A percentile compares a stretch with the other conserved stretches of the same genome.
Evolutionary conservation across 371 early-diverging fungal genomes (phyloP).

Genomic region (Batkoa obscura): DNA sequence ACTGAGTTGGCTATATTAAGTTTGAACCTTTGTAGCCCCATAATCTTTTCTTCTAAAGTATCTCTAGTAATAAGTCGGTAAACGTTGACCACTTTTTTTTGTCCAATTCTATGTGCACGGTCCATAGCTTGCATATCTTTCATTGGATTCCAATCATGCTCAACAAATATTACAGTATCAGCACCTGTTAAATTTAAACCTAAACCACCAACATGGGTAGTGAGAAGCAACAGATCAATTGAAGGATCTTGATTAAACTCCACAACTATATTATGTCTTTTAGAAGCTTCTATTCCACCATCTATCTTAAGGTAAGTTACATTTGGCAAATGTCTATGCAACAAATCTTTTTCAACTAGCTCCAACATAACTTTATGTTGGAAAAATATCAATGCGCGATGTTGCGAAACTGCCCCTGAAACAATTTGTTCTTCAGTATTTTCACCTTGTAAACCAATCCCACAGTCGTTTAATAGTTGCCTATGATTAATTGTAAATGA

Average conservation of each 20-base stretch:
- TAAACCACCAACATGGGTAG: constrained; percentile 96
- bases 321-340: constrained; percentile 58
- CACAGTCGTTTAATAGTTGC: constrained; percentile 78
- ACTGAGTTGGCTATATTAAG: constrained; percentile 94
- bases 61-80: constrained; percentile 78
- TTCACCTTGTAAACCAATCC: constrained; percentile 52
- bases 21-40: constrained; percentile 98
- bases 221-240: constrained; percentile 89
- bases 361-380: constrained; percentile 95
- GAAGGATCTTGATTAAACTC: constrained; percentile 92
- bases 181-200: constrained; percentile 98
- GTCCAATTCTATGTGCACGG: constrained; percentile 91
- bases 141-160: constrained; percentile 99
- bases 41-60: constrained; percentile 91
- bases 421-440: constrained; percentile 27
- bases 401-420: constrained; percentile 50
- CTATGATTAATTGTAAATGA: constrained; percentile 11
- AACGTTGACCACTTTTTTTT: constrained; percentile 94
- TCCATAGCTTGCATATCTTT: constrained; percentile 96
- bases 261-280: constrained; percentile 78
- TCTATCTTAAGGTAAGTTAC: constrained; percentile 94
- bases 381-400: constrained; percentile 94
- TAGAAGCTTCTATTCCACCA: constrained; percentile 69
- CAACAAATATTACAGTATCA: constrained; percentile 98
- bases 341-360: constrained; percentile 81